phyloP scores from a whole-genome alignment of 257 asterid genomes.

The Petunia axillaris region DNA sequence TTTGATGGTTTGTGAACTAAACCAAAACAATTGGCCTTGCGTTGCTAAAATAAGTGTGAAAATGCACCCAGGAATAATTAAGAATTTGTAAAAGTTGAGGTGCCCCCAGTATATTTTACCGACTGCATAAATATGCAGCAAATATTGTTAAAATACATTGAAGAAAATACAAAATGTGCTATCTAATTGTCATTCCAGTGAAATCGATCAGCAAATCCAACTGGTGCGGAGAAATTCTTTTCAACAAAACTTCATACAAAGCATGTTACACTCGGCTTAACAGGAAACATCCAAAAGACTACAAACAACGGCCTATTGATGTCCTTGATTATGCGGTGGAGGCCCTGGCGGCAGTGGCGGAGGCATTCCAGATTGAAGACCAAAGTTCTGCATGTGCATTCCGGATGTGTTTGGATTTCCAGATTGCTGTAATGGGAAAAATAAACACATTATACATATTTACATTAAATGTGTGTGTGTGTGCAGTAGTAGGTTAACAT shows the following conservation, averaged over 20 bases:
- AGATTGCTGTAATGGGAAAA: slow-evolving; percentile 47
- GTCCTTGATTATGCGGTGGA: slow-evolving; percentile 85
- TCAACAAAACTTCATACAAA: slow-evolving; percentile 10
- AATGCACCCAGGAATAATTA: slow-evolving; percentile 8
- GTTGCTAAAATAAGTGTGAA: not conserved
- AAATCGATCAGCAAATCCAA: not conserved
- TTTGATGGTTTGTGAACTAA: too few relatives aligned
- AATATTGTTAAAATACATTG: not conserved
- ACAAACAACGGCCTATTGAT: slow-evolving; percentile 41
- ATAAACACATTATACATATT: slow-evolving; percentile 11
- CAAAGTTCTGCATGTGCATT: slow-evolving; percentile 59
- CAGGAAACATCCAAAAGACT: not conserved
- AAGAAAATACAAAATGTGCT: not conserved
- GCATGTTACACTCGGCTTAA: not conserved
- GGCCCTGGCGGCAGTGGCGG: slow-evolving; percentile 98
- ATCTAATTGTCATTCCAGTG: not conserved
- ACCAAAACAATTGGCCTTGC: not conserved
- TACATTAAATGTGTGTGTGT: not conserved
- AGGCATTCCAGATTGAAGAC: slow-evolving; percentile 70
- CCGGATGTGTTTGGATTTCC: slow-evolving; percentile 78
- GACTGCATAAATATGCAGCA: not conserved
- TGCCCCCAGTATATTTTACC: not conserved
- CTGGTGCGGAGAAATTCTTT: not conserved
- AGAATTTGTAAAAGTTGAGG: not conserved
- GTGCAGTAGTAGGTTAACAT: not conserved